Base-by-base conservation (phyloP, 495 filamentous ascomycete species). In the Durotheca rogersii region DNA sequence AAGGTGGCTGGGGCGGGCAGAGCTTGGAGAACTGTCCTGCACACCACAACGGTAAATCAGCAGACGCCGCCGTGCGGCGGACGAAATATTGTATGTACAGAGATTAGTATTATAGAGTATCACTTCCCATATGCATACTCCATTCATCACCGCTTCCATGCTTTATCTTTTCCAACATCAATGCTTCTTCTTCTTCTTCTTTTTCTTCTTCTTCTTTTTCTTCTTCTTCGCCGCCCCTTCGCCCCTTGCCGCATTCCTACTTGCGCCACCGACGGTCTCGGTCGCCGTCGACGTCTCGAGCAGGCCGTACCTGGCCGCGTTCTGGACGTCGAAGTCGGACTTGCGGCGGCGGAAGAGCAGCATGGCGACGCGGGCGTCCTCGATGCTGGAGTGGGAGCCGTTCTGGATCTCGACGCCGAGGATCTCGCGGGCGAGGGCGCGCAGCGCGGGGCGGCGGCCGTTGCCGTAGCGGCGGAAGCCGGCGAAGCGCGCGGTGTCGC, bases 281-380 rank as follows among this genome's bases (percentile, higher is more conserved):
- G 58, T 68, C 29, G 69, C 65, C 18, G 62, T 72, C 44, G 66
- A 72, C 53, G 53, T 59, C 35, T 59, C 64, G 64, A 29, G 81
- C 80, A 72, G 78, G 82, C 53, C 81, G 78, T 53, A 63, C 6
- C 33, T 39, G 51, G 81, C 81, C 53, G 79, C 69, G 66, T 90
- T 81, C 62, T 94, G 86, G 33, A 77, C 67, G 61, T 98, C 93
- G 62, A 97, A 95, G 9, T 77, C 84, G 32, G 80, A 75, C 69
- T 95, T 97, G 53, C 87, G 82, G 38, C 80, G 77, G 51, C 86
- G 74, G 61, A 94, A 96, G 35, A 97, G 68, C 35, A 88, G 71
- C 89, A 98, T 96, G 4, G 88, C 82, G 18, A 86, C 89, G 58
- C 88, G 70, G 1, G 93, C 92, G 76, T 98, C 93, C 71, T 96